Base-by-base conservation (phyloP, 257 asterid species). In the Thymus quinquecostatus region DNA sequence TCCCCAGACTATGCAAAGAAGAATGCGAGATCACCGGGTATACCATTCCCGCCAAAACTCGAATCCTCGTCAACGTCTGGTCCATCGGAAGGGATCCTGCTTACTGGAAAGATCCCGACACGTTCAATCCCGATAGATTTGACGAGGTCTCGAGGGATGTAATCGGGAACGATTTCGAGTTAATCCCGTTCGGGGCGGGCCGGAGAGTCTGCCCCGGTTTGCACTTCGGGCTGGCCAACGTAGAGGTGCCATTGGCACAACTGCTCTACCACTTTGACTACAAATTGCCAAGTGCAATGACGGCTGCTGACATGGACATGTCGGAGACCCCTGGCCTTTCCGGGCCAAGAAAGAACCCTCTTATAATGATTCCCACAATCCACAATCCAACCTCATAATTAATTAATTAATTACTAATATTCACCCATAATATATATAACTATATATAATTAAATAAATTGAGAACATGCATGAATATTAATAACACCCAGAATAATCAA, bases 181-280 rank as follows among this genome's bases (percentile, higher is more conserved):
- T 28, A 53, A 68, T 73, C 1, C 82, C 82, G 1, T 79, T 82
- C 34, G 86, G 82, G 5, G 73, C 83, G 0, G 83, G 86, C 9
- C 62, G 64, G 50, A 78, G 83, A 40, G 65, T 75, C 6, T 82
- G 83, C 32, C 82, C 80, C 0, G 82, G 80, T 1, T 30, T 72
- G 55, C 10, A 3, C 28, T 69, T 63, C 14, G 75, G 65, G 0
- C 12, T 69, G 14, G 64, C 81, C 0, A 79, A 59, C 10, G 33
- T 73, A 0, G 83, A 78, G 55, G 67, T 79, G 5, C 33, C 44
- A 3, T 60, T 82, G 43, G 82, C 83, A 1, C 14, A 48, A 0
- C 54, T 48, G 14, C 27, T 49, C 1, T 12, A 49, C 8, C 21
- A 49, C 7, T 82, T 82, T 14, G 57, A 79, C 9, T 82, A 83